These are phyloP conservation scores for Pseudohyphozyma bogoriensis DNA, from an alignment of 768 basidiomycete genomes.

Conservation along the genomic window DNA sequence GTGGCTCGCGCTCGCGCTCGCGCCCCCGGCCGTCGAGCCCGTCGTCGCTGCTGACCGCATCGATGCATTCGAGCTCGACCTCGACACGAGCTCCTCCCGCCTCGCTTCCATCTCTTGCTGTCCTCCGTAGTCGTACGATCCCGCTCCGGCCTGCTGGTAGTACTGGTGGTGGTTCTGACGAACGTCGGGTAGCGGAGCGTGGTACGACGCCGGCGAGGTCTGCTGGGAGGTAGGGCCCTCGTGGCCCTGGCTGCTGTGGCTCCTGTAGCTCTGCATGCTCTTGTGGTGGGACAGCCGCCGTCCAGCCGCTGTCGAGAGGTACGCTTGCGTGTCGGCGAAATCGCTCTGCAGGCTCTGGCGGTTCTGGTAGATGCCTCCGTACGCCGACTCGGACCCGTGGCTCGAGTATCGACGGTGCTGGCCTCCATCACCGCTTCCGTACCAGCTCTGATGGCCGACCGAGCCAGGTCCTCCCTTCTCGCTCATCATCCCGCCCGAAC, in stretches of 20 bases:
- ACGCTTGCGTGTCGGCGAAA: background rate
- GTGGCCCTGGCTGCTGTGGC: background rate
- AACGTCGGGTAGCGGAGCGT: slow-evolving; percentile 1
- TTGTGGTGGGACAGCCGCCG: background rate
- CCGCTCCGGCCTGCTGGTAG: slow-evolving; percentile 3
- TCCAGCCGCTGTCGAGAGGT: background rate
- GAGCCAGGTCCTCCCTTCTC: slow-evolving; percentile 14
- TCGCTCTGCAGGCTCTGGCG: background rate
- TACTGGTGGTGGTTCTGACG: slow-evolving; percentile 6
- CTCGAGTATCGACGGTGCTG: background rate
- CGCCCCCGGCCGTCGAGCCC: slow-evolving; percentile 6
- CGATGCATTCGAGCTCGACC: background rate
- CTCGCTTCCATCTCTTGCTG: background rate
- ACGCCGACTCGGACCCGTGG: background rate
- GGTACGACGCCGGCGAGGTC: background rate
- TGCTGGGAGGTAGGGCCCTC: background rate
- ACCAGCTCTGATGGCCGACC: slow-evolving; percentile 18
- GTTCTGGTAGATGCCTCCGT: background rate
- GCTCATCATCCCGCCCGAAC: slow-evolving; percentile 1
- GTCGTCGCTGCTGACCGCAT: background rate
- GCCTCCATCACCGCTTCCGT: background rate
- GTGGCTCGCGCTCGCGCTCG: too few species aligned
- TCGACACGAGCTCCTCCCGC: background rate
- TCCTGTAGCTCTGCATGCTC: background rate
- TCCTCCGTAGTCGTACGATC: background rate